Base-by-base conservation (phyloP, 805 yeast genomes). In the Torulaspora indica region DNA sequence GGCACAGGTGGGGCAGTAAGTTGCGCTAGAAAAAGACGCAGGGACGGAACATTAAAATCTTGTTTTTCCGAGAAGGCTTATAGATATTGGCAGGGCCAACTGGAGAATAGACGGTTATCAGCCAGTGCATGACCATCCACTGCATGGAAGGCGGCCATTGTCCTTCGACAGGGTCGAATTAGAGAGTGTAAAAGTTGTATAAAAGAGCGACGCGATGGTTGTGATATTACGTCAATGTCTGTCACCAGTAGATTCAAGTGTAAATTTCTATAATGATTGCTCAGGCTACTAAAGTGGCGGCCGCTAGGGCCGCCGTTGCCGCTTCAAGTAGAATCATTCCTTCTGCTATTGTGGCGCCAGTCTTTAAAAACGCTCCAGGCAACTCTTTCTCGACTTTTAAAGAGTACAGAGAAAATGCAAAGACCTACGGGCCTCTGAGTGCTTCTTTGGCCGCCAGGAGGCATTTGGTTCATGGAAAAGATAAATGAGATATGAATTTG, bases 381-480 rank as follows among this genome's bases (percentile, higher is more conserved):
- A 64, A 67, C 55, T 62, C 70, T 1, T 67, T 66, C 48, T 44
- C 43, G 8, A 60, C 68, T 0, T 67, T 67, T 46, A 61, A 63
- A 29, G 70, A 67, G 43, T 67, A 67, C 50, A 65, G 72, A 54
- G 64, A 61, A 47, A 56, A 57, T 17, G 70, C 70, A 9, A 64
- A 58, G 45, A 66, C 65, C 35, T 68, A 66, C 46, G 72, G 72
- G 15, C 72, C 71, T 8, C 51, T 67, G 45, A 63, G 60, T 37
- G 61, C 58, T 1, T 45, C 53, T n/a, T 32, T 54, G 38, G 60
- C 60, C 15, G 32, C 54, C 1, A 53, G 48, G 33, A 54, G 58
- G 40, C 56, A 55, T 24, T 30, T 54, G 33, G 47, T 53, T 20
- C 40, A 45, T 24, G 31, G n/a, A 20, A 20, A 5, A 20, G 22